Conservation (phyloP, 2,329 filamentous ascomycete species). For the Myriosclerotinia scirpicola region DNA sequence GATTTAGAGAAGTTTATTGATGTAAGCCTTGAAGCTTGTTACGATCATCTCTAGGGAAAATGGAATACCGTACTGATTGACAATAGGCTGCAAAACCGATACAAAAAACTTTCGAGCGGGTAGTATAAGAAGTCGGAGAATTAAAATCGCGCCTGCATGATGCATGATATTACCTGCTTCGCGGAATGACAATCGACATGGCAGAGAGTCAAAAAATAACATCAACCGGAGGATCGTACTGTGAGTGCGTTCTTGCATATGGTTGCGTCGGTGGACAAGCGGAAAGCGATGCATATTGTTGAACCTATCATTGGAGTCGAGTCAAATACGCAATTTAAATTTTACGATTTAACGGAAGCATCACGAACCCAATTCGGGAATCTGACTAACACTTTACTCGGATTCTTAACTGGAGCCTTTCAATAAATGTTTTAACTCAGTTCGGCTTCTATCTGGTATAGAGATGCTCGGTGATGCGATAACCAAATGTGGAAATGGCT, state of each 20-base stretch:
- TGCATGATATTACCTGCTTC: neutral
- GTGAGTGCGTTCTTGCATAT: neutral
- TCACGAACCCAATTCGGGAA: neutral
- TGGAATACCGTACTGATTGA: conserved; percentile 19
- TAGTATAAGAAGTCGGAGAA: conserved; percentile 37
- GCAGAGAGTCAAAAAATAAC: neutral
- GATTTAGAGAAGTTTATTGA: conserved; percentile 94
- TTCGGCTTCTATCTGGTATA: too few relatives aligned
- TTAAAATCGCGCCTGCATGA: neutral
- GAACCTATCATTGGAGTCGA: neutral
- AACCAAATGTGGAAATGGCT: neutral
- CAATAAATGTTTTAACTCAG: too few relatives aligned
- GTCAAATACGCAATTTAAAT: neutral
- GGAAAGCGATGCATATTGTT: neutral
- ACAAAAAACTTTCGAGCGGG: conserved; percentile 80
- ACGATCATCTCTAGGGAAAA: neutral
- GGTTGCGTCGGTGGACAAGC: neutral
- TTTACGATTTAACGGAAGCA: conserved; percentile 6
- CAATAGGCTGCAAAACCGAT: conserved; percentile 80
- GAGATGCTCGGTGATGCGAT: too few relatives aligned
- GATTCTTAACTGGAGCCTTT: neutral
- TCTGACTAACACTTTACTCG: neutral
- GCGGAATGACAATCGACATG: neutral
- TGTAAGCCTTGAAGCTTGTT: conserved; percentile 49
- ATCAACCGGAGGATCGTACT: neutral